These are phyloP conservation scores for Colletotrichum sp. DNA, from an alignment of 2,329 filamentous ascomycete genomes.

Conservation along the genomic window DNA sequence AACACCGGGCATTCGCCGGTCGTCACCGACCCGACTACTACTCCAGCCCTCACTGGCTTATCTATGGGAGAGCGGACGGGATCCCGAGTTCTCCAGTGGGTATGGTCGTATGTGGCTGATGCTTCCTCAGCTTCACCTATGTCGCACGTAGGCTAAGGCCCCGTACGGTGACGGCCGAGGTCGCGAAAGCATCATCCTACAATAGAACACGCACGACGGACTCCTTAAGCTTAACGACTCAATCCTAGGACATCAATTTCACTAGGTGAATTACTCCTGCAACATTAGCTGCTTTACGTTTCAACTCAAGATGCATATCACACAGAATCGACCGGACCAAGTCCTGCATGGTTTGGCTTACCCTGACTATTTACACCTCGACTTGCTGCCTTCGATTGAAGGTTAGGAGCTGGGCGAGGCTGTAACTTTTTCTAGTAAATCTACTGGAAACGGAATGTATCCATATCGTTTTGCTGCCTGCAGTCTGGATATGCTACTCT, in stretches of 20 bases:
- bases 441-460: background rate
- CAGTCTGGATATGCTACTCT: background rate
- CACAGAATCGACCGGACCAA: too few relatives aligned
- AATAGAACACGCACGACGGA: too few relatives aligned
- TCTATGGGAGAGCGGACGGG: background rate
- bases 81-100: background rate
- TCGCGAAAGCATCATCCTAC: too few relatives aligned
- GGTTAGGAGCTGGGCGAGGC: background rate
- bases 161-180: too few relatives aligned
- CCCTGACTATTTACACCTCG: too few relatives aligned
- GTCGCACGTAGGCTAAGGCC: too few relatives aligned
- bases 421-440: background rate
- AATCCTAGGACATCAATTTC: background rate
- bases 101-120: background rate
- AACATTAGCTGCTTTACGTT: background rate
- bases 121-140: rapidly evolving
- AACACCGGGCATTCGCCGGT: background rate
- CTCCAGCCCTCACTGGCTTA: background rate
- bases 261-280: background rate
- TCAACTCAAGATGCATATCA: too few relatives aligned
- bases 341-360: too few relatives aligned
- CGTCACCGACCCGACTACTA: background rate
- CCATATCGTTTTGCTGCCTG: background rate
- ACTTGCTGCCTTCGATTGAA: too few relatives aligned
- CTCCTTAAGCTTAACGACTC: background rate